A percentile compares a stretch with the other conserved stretches of the same genome.
Conservation (phyloP, 202 grass and related monocot species). For the Elaeis oleifera region DNA sequence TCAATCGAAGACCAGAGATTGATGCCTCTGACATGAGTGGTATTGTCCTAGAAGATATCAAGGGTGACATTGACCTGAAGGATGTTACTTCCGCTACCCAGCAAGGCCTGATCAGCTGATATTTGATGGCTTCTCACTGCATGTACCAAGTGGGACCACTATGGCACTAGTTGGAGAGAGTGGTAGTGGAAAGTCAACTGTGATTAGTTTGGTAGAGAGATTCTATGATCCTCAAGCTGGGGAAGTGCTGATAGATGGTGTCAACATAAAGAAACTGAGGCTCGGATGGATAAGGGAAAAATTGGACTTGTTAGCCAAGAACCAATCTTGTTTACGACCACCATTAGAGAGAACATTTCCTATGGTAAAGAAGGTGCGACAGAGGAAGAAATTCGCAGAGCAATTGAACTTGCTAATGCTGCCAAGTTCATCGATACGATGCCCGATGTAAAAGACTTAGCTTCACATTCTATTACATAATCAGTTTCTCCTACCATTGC, state of each 20-base stretch:
- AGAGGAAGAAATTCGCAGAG: conserved; percentile 45
- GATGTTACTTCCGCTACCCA: conserved; percentile 69
- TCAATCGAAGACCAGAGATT: conserved; percentile 49
- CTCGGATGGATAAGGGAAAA: conserved; percentile 56
- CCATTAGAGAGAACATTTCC: conserved; percentile 59
- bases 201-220: conserved; percentile 71
- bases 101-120: conserved; percentile 56
- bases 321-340: conserved; percentile 67
- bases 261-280: conserved; percentile 49
- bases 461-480: no score
- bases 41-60: conserved; percentile 42
- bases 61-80: conserved; percentile 54
- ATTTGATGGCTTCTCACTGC: conserved; percentile 66
- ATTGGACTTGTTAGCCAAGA: conserved; percentile 85
- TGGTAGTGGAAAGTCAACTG: conserved; percentile 72
- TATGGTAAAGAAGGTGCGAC: conserved; percentile 60
- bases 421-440: conserved; percentile 57
- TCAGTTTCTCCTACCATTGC: no score
- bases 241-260: conserved; percentile 62
- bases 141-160: conserved; percentile 47
- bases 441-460: conserved; percentile 37
- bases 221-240: conserved; percentile 79
- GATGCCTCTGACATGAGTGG: conserved; percentile 35
- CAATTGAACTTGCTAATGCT: conserved; percentile 62
- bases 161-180: conserved; percentile 87